Conservation (phyloP, 306 rosid genomes). For the Cicer pinnatifidum region DNA sequence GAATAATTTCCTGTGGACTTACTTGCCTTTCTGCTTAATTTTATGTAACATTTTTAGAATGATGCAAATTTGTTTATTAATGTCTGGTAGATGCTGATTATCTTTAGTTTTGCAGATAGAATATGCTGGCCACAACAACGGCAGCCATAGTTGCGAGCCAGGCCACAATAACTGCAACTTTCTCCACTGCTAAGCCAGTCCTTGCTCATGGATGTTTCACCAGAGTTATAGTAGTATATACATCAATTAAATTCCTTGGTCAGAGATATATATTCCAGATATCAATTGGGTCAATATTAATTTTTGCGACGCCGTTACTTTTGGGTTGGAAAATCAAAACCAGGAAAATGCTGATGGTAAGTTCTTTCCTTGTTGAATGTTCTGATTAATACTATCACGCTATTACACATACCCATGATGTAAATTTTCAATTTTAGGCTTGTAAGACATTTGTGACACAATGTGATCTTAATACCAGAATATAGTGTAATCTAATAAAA, state of each 20-base stretch:
- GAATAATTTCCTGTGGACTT: slow-evolving; percentile 6
- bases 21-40: slow-evolving; percentile 24
- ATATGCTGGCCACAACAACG: slow-evolving; percentile 51
- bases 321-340: slow-evolving; percentile 76
- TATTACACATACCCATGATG: background rate
- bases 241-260: slow-evolving; percentile 72
- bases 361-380: slow-evolving; percentile 25
- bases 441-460: background rate
- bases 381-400: background rate
- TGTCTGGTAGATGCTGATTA: background rate
- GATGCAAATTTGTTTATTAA: slow-evolving; percentile 1
- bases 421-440: background rate
- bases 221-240: slow-evolving; percentile 82
- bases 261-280: background rate
- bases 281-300: slow-evolving; percentile 46
- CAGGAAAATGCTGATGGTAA: slow-evolving; percentile 90
- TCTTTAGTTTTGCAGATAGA: background rate
- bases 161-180: slow-evolving; percentile 83
- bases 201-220: slow-evolving; percentile 87
- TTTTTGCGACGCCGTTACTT: slow-evolving; percentile 82
- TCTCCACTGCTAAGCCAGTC: slow-evolving; percentile 86
- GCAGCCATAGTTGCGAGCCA: slow-evolving; percentile 91
- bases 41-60: slow-evolving; percentile 1
- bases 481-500: background rate
- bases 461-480: background rate